Conservation (phyloP, 2,329 filamentous ascomycete genomes). For the Xylaria sp. region DNA sequence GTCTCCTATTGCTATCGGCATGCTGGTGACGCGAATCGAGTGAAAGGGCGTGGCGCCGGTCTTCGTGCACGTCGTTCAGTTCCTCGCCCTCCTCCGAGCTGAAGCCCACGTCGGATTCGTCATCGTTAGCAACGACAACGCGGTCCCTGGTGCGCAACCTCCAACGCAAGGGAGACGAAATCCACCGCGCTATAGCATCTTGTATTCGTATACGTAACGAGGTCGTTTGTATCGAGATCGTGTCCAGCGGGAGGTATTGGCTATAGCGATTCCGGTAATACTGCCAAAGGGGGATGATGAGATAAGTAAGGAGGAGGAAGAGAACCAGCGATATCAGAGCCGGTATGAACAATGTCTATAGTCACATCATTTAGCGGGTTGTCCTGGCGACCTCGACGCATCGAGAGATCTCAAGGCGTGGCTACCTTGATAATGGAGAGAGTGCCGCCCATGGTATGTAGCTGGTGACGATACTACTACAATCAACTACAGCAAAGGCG, state of each 20-base stretch:
- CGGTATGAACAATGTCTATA: slow-evolving; percentile 63
- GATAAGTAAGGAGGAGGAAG: slow-evolving; percentile 61
- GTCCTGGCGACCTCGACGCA: neutral
- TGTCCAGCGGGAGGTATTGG: slow-evolving; percentile 66
- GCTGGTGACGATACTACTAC: neutral
- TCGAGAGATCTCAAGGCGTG: neutral
- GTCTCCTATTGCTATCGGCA: slow-evolving; percentile 50
- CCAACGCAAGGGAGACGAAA: slow-evolving; percentile 47
- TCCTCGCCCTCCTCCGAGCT: slow-evolving; percentile 67
- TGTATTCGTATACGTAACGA: slow-evolving; percentile 50
- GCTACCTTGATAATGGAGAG: slow-evolving; percentile 38
- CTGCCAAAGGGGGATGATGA: slow-evolving; percentile 63
- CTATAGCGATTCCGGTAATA: slow-evolving; percentile 65
- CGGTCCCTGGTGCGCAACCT: slow-evolving; percentile 38
- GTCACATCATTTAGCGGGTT: slow-evolving; percentile 7
- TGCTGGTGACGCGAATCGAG: slow-evolving; percentile 33
- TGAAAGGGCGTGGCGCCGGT: slow-evolving; percentile 40
- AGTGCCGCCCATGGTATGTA: slow-evolving; percentile 32
- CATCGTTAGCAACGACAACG: slow-evolving; percentile 37
- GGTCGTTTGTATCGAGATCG: slow-evolving; percentile 53
- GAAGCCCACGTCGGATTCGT: slow-evolving; percentile 45
- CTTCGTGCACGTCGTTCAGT: slow-evolving; percentile 53
- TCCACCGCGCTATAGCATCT: slow-evolving; percentile 35
- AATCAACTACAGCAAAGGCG: neutral
- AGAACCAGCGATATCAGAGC: slow-evolving; percentile 64